Evolutionary conservation across 2,329 filamentous ascomycete genomes (phyloP).

Genomic region (Cytospora schulzeri): DNA sequence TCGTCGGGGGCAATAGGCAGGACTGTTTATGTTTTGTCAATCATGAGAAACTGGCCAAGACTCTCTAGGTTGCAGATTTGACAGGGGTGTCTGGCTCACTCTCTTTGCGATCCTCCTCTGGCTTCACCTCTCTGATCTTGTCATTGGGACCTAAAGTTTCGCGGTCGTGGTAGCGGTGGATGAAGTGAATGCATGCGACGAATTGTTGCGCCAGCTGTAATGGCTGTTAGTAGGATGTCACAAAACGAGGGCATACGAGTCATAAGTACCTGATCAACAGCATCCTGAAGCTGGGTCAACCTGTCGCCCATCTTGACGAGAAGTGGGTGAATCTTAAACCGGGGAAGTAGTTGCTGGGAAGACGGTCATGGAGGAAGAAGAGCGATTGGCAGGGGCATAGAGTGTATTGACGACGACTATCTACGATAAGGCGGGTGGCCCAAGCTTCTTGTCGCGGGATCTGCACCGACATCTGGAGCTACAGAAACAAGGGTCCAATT

Average conservation of each 20-base stretch:
- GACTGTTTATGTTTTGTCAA: conserved; percentile 42
- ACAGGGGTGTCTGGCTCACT: conserved; percentile 38
- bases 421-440: conserved; percentile 13
- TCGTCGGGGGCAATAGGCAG: conserved; percentile 64
- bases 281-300: conserved; percentile 82
- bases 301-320: conserved; percentile 65
- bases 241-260: background rate
- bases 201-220: conserved; percentile 67
- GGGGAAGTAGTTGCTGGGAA: background rate
- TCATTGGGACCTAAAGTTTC: conserved; percentile 60
- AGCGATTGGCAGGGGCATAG: background rate
- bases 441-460: conserved; percentile 13
- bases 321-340: conserved; percentile 17
- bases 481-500: conserved; percentile 1
- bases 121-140: conserved; percentile 60
- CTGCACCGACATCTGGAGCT: conserved; percentile 7
- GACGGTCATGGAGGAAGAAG: background rate
- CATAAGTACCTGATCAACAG: conserved; percentile 71
- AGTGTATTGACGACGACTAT: background rate
- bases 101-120: conserved; percentile 54
- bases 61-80: background rate
- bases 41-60: background rate
- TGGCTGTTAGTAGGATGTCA: background rate
- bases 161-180: conserved; percentile 69
- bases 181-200: conserved; percentile 66